A percentile compares a stretch with the other conserved stretches of the same genome.
Evolutionary conservation across 441 rosid genomes (phyloP).

Genomic region (Cnidoscolus chayamansa): DNA sequence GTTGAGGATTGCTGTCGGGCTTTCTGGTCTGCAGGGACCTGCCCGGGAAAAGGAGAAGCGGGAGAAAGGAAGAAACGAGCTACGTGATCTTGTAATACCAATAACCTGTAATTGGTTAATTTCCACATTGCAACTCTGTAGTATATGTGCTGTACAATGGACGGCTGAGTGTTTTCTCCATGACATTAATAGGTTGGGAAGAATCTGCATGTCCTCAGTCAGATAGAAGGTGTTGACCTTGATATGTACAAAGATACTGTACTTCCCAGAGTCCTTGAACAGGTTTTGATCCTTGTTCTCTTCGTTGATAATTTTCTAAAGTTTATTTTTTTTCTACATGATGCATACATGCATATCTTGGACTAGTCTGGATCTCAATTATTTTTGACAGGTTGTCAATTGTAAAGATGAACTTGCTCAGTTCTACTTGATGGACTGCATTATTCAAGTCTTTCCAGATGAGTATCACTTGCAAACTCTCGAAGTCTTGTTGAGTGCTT

Average conservation of each 20-base stretch:
- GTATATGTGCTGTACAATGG: slow-evolving; percentile 9
- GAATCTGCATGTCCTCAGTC: slow-evolving; percentile 91
- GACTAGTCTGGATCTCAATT: background rate
- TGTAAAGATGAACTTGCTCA: slow-evolving; percentile 97
- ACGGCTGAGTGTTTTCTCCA: slow-evolving; percentile 7
- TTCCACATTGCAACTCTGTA: slow-evolving; percentile 12
- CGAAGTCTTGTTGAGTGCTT: slow-evolving; percentile 84
- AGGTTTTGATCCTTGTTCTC: slow-evolving; percentile 39
- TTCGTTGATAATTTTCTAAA: slow-evolving; percentile 22
- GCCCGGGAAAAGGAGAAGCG: slow-evolving; percentile 70
- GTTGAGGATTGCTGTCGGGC: slow-evolving; percentile 88
- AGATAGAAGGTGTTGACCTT: slow-evolving; percentile 90
- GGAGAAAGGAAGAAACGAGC: slow-evolving; percentile 90
- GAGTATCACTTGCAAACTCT: slow-evolving; percentile 99
- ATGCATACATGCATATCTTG: background rate
- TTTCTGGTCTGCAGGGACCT: slow-evolving; percentile 95
- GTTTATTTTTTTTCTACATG: background rate
- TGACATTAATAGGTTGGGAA: slow-evolving; percentile 66
- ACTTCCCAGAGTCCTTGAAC: slow-evolving; percentile 86
- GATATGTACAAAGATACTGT: slow-evolving; percentile 84
- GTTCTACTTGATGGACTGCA: slow-evolving; percentile 91
- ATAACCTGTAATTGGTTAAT: slow-evolving; percentile 21
- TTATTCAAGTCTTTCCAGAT: slow-evolving; percentile 97
- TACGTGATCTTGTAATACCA: slow-evolving; percentile 82
- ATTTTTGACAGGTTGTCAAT: slow-evolving; percentile 73